Evolutionary conservation across 2,329 filamentous ascomycete genomes (phyloP), one percentile per base, ranked within the genome.

Genomic region (Scopulariopsis brevicaulis): DNA sequence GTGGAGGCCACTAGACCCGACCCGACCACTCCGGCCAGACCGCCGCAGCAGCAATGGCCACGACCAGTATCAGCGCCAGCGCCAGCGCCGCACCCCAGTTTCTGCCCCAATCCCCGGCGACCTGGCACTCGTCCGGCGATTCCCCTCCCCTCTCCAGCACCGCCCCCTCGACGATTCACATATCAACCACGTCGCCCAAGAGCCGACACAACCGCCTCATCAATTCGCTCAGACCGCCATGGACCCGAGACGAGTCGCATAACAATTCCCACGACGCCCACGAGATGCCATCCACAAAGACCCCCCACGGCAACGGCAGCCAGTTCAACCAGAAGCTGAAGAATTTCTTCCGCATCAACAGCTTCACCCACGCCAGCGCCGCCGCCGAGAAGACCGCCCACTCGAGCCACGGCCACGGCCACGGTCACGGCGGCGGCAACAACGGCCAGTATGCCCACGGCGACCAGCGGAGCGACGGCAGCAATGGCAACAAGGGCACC

Each of bases 341-440:
- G 75, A 86, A 82, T 70, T 86, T 87, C 75, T 87, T 87, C 72
- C 83, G 83, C 65, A 86, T 87, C 69, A 86, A 80, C 68, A 79
- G 72, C 65, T 69, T 71, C 59, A 70, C 69, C 53, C 73, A 68
- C 61, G 70, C 74, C 62, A 66, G 64, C 32, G 80, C 62, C 85
- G 88, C 71, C 82, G 87, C 67, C 85, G 90, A 71, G 22, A 32
- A 55, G 35, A 34, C 54, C 24, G 60, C 20, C 58, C 54, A 52
- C 4, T 8, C 57, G 56, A 54, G 59, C 54, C 50, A 48, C 53
- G 58, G 24, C 58, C 54, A 52, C 57, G 56, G 32, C 59, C 55
- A 61, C 55, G 55, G 59, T 53, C 50, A 48, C 53, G 58, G 61
- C 35, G 58, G 60, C 57, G 53, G 57, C 56, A 62, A 60, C 48